These are phyloP conservation scores for Combretum micranthum DNA, from an alignment of 345 rosid species.

Conservation along the genomic window DNA sequence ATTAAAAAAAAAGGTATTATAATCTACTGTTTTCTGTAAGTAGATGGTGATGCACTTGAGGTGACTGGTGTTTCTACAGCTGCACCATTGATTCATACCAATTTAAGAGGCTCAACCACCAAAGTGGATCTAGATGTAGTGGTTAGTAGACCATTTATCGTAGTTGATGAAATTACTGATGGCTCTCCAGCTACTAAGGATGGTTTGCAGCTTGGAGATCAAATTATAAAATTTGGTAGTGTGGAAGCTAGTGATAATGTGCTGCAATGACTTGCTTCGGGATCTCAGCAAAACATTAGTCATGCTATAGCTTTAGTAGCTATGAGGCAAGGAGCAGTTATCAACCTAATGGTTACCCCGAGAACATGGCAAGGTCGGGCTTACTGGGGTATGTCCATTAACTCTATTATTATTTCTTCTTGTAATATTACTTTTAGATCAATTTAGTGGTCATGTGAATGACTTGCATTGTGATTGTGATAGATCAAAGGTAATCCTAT, in stretches of 20 bases:
- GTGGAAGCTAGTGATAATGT: too few relatives aligned
- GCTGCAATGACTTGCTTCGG: slow-evolving; percentile 60
- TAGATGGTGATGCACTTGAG: slow-evolving; percentile 22
- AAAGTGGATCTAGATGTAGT: slow-evolving; percentile 50
- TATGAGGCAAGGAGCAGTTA: slow-evolving; percentile 70
- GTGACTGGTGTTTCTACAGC: slow-evolving; percentile 21
- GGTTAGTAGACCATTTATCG: slow-evolving; percentile 57
- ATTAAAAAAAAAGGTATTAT: too few relatives aligned
- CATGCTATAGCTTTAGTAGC: slow-evolving; percentile 33
- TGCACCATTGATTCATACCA: slow-evolving; percentile 22
- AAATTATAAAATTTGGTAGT: too few relatives aligned
- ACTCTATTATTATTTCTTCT: neutral
- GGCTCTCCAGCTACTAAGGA: slow-evolving; percentile 90
- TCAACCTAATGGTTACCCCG: too few relatives aligned
- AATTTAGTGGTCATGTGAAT: too few relatives aligned
- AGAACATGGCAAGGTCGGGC: slow-evolving; percentile 91
- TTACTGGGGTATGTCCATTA: slow-evolving; percentile 76
- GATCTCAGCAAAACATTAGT: slow-evolving; percentile 62
- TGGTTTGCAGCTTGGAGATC: slow-evolving; percentile 96
- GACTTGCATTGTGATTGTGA: too few relatives aligned
- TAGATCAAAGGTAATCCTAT: too few relatives aligned
- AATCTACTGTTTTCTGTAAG: too few relatives aligned
- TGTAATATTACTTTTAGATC: neutral
- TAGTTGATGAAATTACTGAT: slow-evolving; percentile 85
- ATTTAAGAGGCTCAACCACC: slow-evolving; percentile 18